Percentiles rank a stretch among this genome's conserved stretches.
Evolutionary conservation across 345 rosid genomes (phyloP).

Genomic region (Rubroshorea leprosula): DNA sequence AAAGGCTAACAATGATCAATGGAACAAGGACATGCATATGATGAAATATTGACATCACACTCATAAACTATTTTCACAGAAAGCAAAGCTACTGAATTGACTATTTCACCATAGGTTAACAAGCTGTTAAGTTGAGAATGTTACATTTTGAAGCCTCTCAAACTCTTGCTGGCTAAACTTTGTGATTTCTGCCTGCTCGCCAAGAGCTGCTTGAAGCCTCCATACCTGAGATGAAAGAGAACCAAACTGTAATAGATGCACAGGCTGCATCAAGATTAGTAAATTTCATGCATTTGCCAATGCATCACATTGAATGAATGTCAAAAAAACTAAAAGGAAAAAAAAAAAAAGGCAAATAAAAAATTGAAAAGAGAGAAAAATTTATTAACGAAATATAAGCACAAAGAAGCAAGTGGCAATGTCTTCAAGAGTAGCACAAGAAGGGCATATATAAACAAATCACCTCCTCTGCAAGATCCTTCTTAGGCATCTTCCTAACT

Average conservation of each 20-base stretch:
- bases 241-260: neutral
- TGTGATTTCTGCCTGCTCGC: constrained; percentile 91
- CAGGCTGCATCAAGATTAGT: neutral
- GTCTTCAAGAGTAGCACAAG: constrained; percentile 6
- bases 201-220: constrained; percentile 98
- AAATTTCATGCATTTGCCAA: neutral
- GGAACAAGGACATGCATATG: too few relatives aligned
- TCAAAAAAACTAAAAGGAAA: neutral
- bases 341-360: neutral
- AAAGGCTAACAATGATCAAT: too few relatives aligned
- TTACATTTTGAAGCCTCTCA: constrained; percentile 93
- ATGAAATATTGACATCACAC: too few relatives aligned
- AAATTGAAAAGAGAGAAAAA: too few relatives aligned
- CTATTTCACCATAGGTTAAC: too few relatives aligned
- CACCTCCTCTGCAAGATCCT: constrained; percentile 97
- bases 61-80: too few relatives aligned
- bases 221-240: constrained; percentile 51
- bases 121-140: constrained; percentile 1
- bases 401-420: constrained; percentile 2
- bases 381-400: neutral
- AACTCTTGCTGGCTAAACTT: constrained; percentile 84
- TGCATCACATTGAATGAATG: neutral
- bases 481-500: constrained; percentile 93
- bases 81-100: too few relatives aligned
- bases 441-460: constrained; percentile 10